phyloP scores from a whole-genome alignment of 1,284 basidiomycete species.

The Pulveroboletus sp. region DNA sequence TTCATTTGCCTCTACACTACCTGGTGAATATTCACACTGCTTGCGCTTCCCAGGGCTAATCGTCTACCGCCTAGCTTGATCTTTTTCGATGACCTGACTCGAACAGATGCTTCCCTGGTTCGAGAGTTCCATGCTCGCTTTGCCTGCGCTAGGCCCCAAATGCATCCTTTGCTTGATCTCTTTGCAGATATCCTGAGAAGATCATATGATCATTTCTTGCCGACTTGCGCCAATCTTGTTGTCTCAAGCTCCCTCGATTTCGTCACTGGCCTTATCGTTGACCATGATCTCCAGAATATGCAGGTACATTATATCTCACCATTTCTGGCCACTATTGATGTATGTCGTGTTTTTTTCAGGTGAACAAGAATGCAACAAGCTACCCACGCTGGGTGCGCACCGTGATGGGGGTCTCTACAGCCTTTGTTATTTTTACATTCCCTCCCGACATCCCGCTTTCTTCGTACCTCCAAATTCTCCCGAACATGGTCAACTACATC shows the following conservation, averaged over 20 bases:
- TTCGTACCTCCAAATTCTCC: constrained; percentile 9
- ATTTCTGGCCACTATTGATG: background rate
- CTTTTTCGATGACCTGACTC: constrained; percentile 11
- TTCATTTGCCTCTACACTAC: constrained; percentile 13
- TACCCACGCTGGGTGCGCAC: constrained; percentile 13
- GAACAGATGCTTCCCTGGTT: constrained; percentile 1
- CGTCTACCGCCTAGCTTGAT: background rate
- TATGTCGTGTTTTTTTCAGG: background rate
- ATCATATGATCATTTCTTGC: constrained; percentile 10
- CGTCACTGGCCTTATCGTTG: constrained; percentile 4
- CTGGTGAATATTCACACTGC: background rate
- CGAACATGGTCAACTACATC: constrained; percentile 12
- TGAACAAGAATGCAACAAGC: constrained; percentile 1
- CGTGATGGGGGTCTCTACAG: constrained; percentile 7
- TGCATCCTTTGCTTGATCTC: constrained; percentile 8
- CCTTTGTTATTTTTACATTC: constrained; percentile 12
- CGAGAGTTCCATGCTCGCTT: constrained; percentile 9
- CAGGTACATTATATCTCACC: too few relatives aligned
- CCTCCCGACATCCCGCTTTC: constrained; percentile 4
- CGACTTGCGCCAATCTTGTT: constrained; percentile 8
- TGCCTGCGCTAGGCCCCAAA: background rate
- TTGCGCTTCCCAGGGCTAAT: background rate
- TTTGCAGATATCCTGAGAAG: background rate
- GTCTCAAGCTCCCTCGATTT: constrained; percentile 11
- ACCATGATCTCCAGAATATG: constrained; percentile 4